These are phyloP conservation scores for Sanguinoderma infundibulare DNA, from an alignment of 1,284 basidiomycete genomes.

Conservation along the genomic window DNA sequence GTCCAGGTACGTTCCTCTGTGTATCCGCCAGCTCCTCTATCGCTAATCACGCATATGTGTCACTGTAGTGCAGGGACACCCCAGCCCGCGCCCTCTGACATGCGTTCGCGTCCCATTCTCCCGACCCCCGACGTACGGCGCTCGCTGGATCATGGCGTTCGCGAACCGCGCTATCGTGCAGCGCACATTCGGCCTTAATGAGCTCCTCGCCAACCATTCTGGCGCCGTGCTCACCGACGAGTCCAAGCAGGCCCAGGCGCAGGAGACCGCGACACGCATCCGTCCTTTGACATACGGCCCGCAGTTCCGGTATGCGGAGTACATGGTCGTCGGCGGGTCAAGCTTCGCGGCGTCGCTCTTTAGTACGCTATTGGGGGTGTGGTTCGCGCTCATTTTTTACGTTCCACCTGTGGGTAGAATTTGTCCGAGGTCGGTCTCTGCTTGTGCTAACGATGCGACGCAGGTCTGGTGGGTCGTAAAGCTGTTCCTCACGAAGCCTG, in stretches of 20 bases:
- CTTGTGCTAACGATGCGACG: constrained; percentile 3
- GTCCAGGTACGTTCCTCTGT: constrained; percentile 52
- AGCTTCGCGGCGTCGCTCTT: constrained; percentile 42
- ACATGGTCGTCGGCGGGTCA: constrained; percentile 48
- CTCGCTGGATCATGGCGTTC: constrained; percentile 64
- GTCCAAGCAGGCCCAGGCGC: background rate
- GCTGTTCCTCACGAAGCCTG: constrained; percentile 55
- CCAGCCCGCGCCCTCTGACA: constrained; percentile 40
- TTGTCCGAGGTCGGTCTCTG: background rate
- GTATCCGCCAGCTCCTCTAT: too few species aligned
- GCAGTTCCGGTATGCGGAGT: constrained; percentile 79
- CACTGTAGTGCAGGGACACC: constrained; percentile 50
- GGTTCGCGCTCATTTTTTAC: constrained; percentile 8
- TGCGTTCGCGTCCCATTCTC: constrained; percentile 55
- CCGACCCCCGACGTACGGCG: constrained; percentile 53
- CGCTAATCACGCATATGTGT: too few species aligned
- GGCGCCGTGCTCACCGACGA: background rate
- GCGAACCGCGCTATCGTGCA: constrained; percentile 75
- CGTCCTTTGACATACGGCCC: constrained; percentile 56
- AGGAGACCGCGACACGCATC: constrained; percentile 24
- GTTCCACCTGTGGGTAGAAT: constrained; percentile 46
- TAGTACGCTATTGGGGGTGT: constrained; percentile 39
- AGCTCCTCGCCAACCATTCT: constrained; percentile 35
- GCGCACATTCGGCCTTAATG: constrained; percentile 78
- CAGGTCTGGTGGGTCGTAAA: constrained; percentile 61